Base-by-base conservation (phyloP, 208 protist species). In the Crithidia expoeki region DNA sequence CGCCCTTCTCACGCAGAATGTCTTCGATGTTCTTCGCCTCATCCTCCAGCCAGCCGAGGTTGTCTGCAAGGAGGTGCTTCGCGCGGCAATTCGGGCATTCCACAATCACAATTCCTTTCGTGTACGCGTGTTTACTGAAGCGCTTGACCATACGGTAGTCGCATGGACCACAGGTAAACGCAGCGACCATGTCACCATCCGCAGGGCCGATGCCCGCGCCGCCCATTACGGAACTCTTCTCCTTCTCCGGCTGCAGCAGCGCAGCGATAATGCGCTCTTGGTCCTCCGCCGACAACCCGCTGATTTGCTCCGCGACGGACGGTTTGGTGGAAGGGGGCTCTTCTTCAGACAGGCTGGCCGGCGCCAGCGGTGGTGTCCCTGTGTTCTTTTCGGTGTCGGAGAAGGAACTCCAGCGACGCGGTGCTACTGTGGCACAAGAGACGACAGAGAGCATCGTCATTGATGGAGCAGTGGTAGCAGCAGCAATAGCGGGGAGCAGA, bases 31-130 rank as follows among this genome's bases (percentile, higher is more conserved):
- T 96, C 36, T 65, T 82, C 25, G 80, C 68, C 55, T 85, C 83
- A 68, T 93, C 85, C 28, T 81, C 69, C 72, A 97, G 82, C 92
- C 93, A 98, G 40, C 93, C 93, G 34, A 97, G 76, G 78, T 98
- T 95, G 74, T 98, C 94, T 1, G 94, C 94, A 38, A 98, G 69
- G 23, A 98, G 79, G 70, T 98, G 94, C 74, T 88, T 84, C 21
- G 86, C 80, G 19, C 81, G 72, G 78, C 94, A 98, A 57, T 83
- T 81, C 25, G 89, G 85, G 59, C 94, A 98, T 71, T 96, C 74
- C 55, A 97, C 85, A 69, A 98, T 94, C 25, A 98, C 94, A 49
- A 97, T 94, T 17, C 94, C 94, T 30, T 96, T 94, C 21, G 88
- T 90, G 78, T 98, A 98, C 19, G 93, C 81, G 73, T 95, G 84